Percentiles rank a stretch among this genome's conserved stretches.
phyloP scores from a whole-genome alignment of 106 monocot genomes.

The Allium sativum region DNA sequence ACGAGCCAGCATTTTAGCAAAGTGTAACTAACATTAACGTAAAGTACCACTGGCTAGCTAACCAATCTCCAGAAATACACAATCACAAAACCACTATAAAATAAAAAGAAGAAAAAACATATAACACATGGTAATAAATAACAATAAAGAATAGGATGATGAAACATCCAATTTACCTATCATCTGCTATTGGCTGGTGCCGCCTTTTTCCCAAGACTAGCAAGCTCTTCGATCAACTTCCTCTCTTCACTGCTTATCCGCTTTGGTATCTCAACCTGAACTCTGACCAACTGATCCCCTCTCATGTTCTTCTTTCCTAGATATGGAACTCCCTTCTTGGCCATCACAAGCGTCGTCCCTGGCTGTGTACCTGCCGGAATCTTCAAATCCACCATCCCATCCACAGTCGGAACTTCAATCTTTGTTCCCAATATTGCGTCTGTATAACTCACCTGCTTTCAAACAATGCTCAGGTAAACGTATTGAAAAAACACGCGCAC shows the following conservation, averaged over 20 bases:
- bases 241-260: conserved; percentile 74
- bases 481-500: too few relatives aligned
- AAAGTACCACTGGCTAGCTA: too few relatives aligned
- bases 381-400: conserved; percentile 83
- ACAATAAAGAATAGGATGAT: neutral
- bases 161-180: conserved; percentile 9
- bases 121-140: neutral
- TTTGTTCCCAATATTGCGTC: conserved; percentile 88
- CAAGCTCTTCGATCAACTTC: conserved; percentile 88
- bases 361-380: conserved; percentile 89
- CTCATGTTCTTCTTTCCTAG: conserved; percentile 69
- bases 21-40: too few relatives aligned
- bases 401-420: conserved; percentile 77
- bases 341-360: conserved; percentile 82
- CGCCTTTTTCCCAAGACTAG: conserved; percentile 53
- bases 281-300: conserved; percentile 82
- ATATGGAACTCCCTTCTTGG: conserved; percentile 83
- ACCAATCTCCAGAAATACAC: too few relatives aligned
- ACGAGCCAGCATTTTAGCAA: too few relatives aligned
- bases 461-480: too few relatives aligned
- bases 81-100: too few relatives aligned
- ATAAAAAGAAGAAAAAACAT: neutral
- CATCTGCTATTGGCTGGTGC: conserved; percentile 57
- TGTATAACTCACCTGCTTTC: conserved; percentile 51
- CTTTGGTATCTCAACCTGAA: conserved; percentile 97